Conservation (phyloP, 2,329 filamentous ascomycete species). For the Colletotrichum costaricense region DNA sequence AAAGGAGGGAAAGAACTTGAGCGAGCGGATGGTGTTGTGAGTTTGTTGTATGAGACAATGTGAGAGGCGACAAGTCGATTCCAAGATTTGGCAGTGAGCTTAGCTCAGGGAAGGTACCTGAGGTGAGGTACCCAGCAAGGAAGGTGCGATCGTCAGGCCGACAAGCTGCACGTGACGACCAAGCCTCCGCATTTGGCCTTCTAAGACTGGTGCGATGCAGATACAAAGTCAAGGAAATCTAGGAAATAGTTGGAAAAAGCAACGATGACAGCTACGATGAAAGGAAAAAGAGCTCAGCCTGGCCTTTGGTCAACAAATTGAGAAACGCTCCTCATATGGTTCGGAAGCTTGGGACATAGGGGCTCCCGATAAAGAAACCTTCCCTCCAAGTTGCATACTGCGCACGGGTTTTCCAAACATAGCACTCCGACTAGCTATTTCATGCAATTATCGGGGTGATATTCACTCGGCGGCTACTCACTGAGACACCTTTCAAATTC, state of each 20-base stretch:
- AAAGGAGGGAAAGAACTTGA: neutral
- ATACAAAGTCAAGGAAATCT: neutral
- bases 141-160: constrained; percentile 17
- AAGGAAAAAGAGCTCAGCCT: neutral
- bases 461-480: neutral
- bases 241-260: neutral
- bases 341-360: neutral
- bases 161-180: constrained; percentile 27
- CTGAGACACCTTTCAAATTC: neutral
- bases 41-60: constrained; percentile 1
- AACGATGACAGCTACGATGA: neutral
- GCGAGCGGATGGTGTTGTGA: constrained; percentile 11
- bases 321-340: neutral
- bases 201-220: too few relatives aligned
- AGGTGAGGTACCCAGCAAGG: constrained; percentile 25
- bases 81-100: neutral
- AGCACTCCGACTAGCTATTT: neutral
- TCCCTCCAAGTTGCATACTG: neutral
- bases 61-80: neutral
- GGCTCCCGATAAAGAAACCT: neutral
- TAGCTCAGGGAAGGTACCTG: neutral
- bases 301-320: neutral
- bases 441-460: constrained; percentile 21
- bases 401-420: constrained; percentile 8
- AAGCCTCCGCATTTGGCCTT: neutral